Conservation (phyloP, 352 stramenopile species). For the Pythium apleroticum region DNA sequence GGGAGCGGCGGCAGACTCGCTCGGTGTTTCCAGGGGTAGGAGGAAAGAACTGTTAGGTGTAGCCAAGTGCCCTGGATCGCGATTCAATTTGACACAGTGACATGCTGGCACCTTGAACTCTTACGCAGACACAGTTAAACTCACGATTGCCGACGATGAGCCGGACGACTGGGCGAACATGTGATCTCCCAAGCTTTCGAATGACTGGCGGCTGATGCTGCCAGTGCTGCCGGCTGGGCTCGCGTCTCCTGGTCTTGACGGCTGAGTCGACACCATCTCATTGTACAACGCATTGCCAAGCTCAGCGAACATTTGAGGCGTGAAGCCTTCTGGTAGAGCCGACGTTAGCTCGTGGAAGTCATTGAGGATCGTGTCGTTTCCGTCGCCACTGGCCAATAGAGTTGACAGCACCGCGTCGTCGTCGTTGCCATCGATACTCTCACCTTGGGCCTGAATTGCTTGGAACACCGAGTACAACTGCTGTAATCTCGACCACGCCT, state of each 20-base stretch:
- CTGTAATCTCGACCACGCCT: conserved; percentile 58
- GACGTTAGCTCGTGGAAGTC: conserved; percentile 53
- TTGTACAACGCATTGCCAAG: conserved; percentile 68
- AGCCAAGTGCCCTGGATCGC: not conserved
- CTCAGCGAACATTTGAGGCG: conserved; percentile 61
- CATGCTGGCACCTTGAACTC: not conserved
- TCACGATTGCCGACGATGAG: conserved; percentile 23
- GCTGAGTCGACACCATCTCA: conserved; percentile 54
- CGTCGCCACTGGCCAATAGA: conserved; percentile 14
- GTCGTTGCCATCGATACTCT: conserved; percentile 25
- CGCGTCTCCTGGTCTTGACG: not conserved
- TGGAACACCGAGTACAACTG: conserved; percentile 64
- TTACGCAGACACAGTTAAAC: conserved; percentile 47
- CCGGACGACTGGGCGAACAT: conserved; percentile 43
- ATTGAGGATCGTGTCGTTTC: conserved; percentile 40
- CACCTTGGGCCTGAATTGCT: conserved; percentile 33
- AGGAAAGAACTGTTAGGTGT: too few species aligned
- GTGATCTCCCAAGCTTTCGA: conserved; percentile 51
- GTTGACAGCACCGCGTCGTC: conserved; percentile 17
- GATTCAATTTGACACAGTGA: not conserved
- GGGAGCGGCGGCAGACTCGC: too few species aligned
- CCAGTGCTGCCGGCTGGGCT: conserved; percentile 25
- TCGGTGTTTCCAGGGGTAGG: too few species aligned
- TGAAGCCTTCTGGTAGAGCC: conserved; percentile 66
- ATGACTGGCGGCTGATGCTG: conserved; percentile 45